Conservation (phyloP, 2,329 filamentous ascomycete genomes). For the Metarhizium album region DNA sequence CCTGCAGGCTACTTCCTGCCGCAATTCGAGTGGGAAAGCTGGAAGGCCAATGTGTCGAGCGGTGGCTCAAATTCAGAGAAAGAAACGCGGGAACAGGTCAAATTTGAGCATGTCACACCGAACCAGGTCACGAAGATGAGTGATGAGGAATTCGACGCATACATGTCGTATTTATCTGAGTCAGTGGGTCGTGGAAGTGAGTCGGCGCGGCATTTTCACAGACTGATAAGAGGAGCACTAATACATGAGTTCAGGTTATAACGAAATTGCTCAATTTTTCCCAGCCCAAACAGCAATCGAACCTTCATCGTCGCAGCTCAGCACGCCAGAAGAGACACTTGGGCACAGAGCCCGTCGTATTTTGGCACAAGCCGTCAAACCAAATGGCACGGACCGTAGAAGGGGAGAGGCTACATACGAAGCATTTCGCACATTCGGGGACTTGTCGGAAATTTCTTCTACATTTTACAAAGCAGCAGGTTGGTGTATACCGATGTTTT, state of each 20-base stretch:
- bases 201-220: neutral
- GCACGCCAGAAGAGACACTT: slow-evolving; percentile 16
- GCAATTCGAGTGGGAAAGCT: slow-evolving; percentile 58
- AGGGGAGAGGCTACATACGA: slow-evolving; percentile 14
- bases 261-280: slow-evolving; percentile 24
- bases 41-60: slow-evolving; percentile 42
- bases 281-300: slow-evolving; percentile 16
- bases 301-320: slow-evolving; percentile 9
- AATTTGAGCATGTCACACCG: slow-evolving; percentile 46
- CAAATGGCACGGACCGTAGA: neutral
- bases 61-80: slow-evolving; percentile 9
- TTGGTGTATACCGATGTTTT: slow-evolving; percentile 12
- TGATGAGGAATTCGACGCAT: slow-evolving; percentile 50
- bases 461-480: slow-evolving; percentile 23
- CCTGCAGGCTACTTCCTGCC: slow-evolving; percentile 7
- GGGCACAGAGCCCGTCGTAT: slow-evolving; percentile 13
- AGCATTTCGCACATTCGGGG: slow-evolving; percentile 19
- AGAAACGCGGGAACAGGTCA: slow-evolving; percentile 6
- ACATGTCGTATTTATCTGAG: slow-evolving; percentile 38
- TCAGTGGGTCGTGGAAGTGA: slow-evolving; percentile 23
- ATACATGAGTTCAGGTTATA: slow-evolving; percentile 13
- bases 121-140: slow-evolving; percentile 52
- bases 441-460: slow-evolving; percentile 20
- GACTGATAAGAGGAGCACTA: neutral
- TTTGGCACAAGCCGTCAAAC: slow-evolving; percentile 11